Base-by-base conservation (phyloP, 1,284 basidiomycete species). In the Mrakiaceae sp. region DNA sequence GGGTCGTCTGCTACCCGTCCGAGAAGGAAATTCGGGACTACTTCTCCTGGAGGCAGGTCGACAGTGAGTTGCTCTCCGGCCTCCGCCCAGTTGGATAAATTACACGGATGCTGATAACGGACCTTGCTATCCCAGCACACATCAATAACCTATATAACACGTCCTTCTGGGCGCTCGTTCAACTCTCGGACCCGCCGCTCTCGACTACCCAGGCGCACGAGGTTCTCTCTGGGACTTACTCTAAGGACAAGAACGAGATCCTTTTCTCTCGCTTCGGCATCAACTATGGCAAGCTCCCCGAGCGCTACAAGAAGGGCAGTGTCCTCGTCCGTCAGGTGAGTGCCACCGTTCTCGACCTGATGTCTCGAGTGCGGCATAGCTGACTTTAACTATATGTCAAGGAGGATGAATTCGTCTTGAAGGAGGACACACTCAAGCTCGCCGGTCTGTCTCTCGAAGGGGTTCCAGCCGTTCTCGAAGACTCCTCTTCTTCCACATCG, bases 101-200 rank as follows among this genome's bases (percentile, higher is more conserved):
- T 2, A 56, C 16, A 39, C n/a, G 27, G 53, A 7, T 39, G 14
- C 8, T 10, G 39, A 7, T 55, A 39, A 55, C 53, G 53, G 4
- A 16, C 1, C 55, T 8, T 12, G 39, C 42, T 56, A 16, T n/a
- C 12, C 5, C 71, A 96, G 93, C 96, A 0, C 96, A 98, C 74
- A 90, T 98, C 75, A 98, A 98, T 75, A 98, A 98, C 73, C 79
- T 98, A 39, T 95, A 98, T 79, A 98, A 98, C 72, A 98, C 96
- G 0, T 80, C 81, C 0, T 98, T 98, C 74, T 98, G 95, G 96
- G 88, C 93, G 0, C 81, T 98, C 8, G 85, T 98, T 0, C 84
- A 88, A 53, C 80, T 58, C 49, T 57, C 62, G 52, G 42, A 58
- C 42, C 58, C 64, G 3, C 64, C 48, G 60, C 54, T 68, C 43